These are phyloP conservation scores for Knufia fluminis DNA, from an alignment of 2,329 filamentous ascomycete species.

Conservation along the genomic window DNA sequence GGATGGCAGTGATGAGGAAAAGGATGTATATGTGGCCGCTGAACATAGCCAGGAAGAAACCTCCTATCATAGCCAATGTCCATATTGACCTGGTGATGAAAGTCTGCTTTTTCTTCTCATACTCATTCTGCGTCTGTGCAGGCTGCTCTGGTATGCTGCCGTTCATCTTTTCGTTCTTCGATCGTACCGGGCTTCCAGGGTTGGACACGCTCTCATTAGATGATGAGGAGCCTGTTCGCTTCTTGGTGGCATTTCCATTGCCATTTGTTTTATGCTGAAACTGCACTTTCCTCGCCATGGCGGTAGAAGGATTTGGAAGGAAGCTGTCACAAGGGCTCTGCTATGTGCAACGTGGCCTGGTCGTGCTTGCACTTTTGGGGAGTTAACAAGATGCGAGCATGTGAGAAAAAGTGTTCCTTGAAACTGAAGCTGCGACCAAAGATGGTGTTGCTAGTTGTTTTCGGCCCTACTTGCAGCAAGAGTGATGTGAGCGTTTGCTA, in stretches of 20 bases:
- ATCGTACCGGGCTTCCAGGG: constrained; percentile 40
- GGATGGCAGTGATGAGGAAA: constrained; percentile 79
- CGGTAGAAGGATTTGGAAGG: background rate
- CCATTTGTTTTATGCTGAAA: constrained; percentile 43
- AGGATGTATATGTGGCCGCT: constrained; percentile 97
- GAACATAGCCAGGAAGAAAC: constrained; percentile 87
- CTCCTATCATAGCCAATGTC: constrained; percentile 93
- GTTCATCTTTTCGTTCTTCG: constrained; percentile 25
- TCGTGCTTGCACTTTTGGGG: background rate
- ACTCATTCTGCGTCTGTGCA: constrained; percentile 51
- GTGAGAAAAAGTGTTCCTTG: background rate
- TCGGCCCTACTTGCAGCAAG: background rate
- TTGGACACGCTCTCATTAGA: constrained; percentile 44
- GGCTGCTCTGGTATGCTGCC: constrained; percentile 28
- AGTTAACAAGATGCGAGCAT: background rate
- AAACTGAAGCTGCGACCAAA: background rate
- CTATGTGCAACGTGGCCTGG: background rate
- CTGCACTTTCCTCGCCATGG: constrained; percentile 49
- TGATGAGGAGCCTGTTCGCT: constrained; percentile 43
- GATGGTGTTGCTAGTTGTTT: background rate
- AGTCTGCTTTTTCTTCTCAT: constrained; percentile 97
- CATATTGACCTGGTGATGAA: constrained; percentile 96
- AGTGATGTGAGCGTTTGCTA: background rate
- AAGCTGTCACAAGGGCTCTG: background rate
- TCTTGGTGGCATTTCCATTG: constrained; percentile 30